Conservation (phyloP, 148 eudicot species). For the Nepenthes gracilis region DNA sequence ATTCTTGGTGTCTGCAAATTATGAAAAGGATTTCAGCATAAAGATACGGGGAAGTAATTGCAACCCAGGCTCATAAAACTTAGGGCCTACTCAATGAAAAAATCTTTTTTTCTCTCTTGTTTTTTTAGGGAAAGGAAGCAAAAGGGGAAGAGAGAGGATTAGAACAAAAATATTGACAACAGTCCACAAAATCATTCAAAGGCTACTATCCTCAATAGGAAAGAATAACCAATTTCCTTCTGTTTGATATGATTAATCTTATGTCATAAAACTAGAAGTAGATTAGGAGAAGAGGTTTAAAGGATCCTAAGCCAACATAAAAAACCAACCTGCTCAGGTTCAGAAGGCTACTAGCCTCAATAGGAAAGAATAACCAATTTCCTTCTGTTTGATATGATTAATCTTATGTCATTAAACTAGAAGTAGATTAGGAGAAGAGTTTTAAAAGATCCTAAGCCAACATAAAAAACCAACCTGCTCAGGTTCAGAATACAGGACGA, state of each 20-base stretch:
- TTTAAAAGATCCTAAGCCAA: background rate
- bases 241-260: too few species aligned
- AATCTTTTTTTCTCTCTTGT: background rate
- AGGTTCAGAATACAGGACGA: conserved; percentile 87
- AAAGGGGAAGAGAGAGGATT: too few species aligned
- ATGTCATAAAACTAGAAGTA: background rate
- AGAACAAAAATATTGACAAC: too few species aligned
- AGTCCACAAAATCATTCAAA: too few species aligned
- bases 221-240: too few species aligned
- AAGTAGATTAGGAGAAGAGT: background rate
- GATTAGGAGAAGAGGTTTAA: background rate
- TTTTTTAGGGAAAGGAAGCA: too few species aligned
- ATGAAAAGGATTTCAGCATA: conserved; percentile 7
- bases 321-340: conserved; percentile 89
- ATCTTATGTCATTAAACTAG: too few species aligned
- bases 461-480: conserved; percentile 67
- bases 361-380: too few species aligned
- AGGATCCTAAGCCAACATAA: background rate
- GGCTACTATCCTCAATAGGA: too few species aligned
- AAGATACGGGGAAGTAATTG: background rate
- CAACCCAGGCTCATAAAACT: background rate
- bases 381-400: too few species aligned
- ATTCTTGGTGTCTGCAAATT: conserved; percentile 81
- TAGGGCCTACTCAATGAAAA: background rate
- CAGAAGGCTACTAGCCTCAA: conserved; percentile 15